A percentile compares a stretch with the other conserved stretches of the same genome.
These are phyloP conservation scores for Tothia fuscella DNA, from an alignment of 2,329 filamentous ascomycete species.

Conservation along the genomic window DNA sequence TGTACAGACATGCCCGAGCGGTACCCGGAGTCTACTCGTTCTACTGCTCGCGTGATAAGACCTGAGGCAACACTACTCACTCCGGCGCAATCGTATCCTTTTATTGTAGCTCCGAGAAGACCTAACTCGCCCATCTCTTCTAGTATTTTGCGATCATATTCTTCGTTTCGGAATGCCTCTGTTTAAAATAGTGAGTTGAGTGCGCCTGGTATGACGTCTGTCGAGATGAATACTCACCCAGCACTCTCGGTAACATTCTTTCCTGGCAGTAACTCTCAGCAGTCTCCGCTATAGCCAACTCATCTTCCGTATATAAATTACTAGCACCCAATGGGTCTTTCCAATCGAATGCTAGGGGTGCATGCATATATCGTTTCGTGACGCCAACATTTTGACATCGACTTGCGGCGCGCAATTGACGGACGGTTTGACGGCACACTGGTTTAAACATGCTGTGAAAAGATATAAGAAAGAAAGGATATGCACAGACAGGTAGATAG, in stretches of 20 bases:
- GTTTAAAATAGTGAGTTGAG: not conserved
- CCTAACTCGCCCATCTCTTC: constrained; percentile 88
- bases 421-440: constrained; percentile 25
- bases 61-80: constrained; percentile 81
- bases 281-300: constrained; percentile 78
- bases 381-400: constrained; percentile 9
- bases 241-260: constrained; percentile 67
- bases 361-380: constrained; percentile 6
- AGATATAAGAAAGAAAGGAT: constrained; percentile 3
- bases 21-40: constrained; percentile 84
- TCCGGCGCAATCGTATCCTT: constrained; percentile 81
- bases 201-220: too few species aligned
- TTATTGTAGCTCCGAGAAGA: constrained; percentile 73
- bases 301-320: constrained; percentile 76
- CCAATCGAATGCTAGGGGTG: constrained; percentile 59
- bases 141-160: constrained; percentile 76
- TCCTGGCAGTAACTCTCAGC: constrained; percentile 94
- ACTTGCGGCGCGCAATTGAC: constrained; percentile 26
- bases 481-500: too few species aligned
- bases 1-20: constrained; percentile 89
- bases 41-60: constrained; percentile 79
- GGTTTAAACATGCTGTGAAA: constrained; percentile 31
- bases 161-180: constrained; percentile 79
- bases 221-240: constrained; percentile 54
- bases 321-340: constrained; percentile 70